A percentile compares a stretch with the other conserved stretches of the same genome.
These are phyloP conservation scores for Brettanomyces bruxellensis DNA, from an alignment of 805 yeast genomes.

Conservation along the genomic window DNA sequence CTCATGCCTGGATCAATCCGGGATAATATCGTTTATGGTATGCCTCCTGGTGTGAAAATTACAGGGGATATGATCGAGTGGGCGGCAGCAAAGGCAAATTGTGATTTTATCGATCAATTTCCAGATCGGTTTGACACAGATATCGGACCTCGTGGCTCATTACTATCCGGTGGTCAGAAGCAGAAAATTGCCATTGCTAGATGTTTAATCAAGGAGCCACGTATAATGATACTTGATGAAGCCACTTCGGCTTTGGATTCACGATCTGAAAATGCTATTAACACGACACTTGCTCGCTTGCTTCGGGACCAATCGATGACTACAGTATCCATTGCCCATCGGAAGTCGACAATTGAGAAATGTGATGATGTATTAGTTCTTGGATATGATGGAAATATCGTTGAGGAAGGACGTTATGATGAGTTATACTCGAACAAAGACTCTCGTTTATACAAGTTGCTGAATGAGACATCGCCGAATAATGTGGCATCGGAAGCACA, in stretches of 20 bases:
- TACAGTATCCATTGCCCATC: conserved; percentile 82
- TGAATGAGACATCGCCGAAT: conserved; percentile 18
- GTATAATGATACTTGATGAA: conserved; percentile 57
- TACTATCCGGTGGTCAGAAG: conserved; percentile 66
- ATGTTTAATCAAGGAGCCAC: conserved; percentile 59
- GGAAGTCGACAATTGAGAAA: conserved; percentile 79
- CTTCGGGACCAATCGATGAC: conserved; percentile 55
- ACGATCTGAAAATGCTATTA: conserved; percentile 78
- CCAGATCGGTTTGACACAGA: conserved; percentile 77
- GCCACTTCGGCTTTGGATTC: conserved; percentile 93
- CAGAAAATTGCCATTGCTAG: conserved; percentile 73
- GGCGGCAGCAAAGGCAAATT: conserved; percentile 69
- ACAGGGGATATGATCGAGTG: conserved; percentile 50
- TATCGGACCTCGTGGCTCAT: conserved; percentile 73
- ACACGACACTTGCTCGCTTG: conserved; percentile 56
- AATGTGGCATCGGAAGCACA: conserved; percentile 7
- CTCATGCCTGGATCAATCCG: conserved; percentile 78
- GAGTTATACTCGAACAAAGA: conserved; percentile 38
- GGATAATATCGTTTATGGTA: conserved; percentile 80
- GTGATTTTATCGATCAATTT: conserved; percentile 62
- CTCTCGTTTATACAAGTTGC: conserved; percentile 23
- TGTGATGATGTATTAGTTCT: conserved; percentile 77
- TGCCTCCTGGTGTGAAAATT: conserved; percentile 36
- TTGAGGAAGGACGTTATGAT: conserved; percentile 63
- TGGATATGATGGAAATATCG: conserved; percentile 68